Evolutionary conservation across 2,329 filamentous ascomycete genomes (phyloP).

Genomic region (Leptographium procerum): DNA sequence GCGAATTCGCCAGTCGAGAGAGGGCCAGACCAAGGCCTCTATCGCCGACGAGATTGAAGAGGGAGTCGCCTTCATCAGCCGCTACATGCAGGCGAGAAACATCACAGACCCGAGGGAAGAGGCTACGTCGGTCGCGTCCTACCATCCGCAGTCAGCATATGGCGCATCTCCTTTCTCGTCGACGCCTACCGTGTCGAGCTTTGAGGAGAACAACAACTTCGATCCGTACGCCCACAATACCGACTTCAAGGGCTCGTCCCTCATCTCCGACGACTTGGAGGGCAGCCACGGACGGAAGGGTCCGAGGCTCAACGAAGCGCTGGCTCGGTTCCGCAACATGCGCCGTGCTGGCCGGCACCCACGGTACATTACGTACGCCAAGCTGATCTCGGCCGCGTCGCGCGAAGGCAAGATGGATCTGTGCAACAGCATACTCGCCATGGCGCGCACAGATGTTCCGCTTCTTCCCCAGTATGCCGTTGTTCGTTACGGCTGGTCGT

Average conservation of each 20-base stretch:
- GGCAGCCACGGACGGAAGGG: slow-evolving; percentile 62
- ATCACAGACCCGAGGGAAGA: slow-evolving; percentile 42
- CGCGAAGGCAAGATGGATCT: slow-evolving; percentile 73
- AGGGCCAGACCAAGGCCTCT: slow-evolving; percentile 33
- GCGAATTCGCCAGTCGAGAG: slow-evolving; percentile 56
- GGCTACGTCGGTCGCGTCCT: slow-evolving; percentile 33
- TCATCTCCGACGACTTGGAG: slow-evolving; percentile 85
- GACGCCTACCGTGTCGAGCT: slow-evolving; percentile 45
- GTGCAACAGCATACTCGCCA: slow-evolving; percentile 75
- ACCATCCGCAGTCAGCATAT: slow-evolving; percentile 28
- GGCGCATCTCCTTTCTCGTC: slow-evolving; percentile 40
- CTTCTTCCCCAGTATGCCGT: slow-evolving; percentile 72
- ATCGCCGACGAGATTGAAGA: slow-evolving; percentile 76
- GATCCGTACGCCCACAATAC: slow-evolving; percentile 86
- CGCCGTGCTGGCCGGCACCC: slow-evolving; percentile 84
- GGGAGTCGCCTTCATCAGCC: slow-evolving; percentile 57
- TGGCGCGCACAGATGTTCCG: slow-evolving; percentile 83
- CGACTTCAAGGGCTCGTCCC: slow-evolving; percentile 84
- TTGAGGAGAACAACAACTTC: slow-evolving; percentile 57
- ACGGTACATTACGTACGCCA: slow-evolving; percentile 92
- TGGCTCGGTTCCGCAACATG: slow-evolving; percentile 82
- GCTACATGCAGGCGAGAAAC: slow-evolving; percentile 45
- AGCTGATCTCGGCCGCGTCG: slow-evolving; percentile 82
- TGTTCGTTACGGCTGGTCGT: slow-evolving; percentile 91
- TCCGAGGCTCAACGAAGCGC: slow-evolving; percentile 65